Base-by-base conservation (phyloP, 495 filamentous ascomycete genomes). In the Evernia prunastri region DNA sequence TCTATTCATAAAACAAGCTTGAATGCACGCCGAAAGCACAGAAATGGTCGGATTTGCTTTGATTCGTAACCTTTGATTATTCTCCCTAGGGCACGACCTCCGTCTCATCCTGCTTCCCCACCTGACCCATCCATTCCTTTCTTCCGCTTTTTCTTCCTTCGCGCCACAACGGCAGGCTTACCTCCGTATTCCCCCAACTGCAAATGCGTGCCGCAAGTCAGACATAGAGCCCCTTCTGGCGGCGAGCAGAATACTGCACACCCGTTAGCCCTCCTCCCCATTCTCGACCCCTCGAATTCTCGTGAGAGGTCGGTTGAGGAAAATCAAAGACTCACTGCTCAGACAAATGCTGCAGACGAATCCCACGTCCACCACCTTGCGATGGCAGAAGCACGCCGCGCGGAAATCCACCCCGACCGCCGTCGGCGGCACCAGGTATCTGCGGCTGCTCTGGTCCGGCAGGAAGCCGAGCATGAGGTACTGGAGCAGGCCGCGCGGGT, bases 381-480 rank as follows among this genome's bases (percentile, higher is more conserved):
- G 81, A 75, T 98, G 94, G 73, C 94, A 98, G 74, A 98, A 98
- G 75, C 94, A 98, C 18, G 94, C 94, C 9, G 94, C 93, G 13
- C 95, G 82, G 73, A 98, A 98, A 79, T 98, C 95, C 43, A 98
- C 94, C 54, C 87, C 83, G 37, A 89, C 88, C n/a, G 89, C 85
- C 17, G 86, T 89, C 0, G 94, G 94, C 20, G 87, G 76, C 12
- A 95, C 80, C 40, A 97, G 72, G 60, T 84, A 78, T 42, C 75
- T 72, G 4, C 90, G 81, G 39, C 84, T 85, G 8, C 82, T 81
- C 66, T 87, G 85, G 71, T 94, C 89, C 4, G 90, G 83, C 33
- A 96, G 78, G 68, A 95, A 96, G n/a, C 86, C 92, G 81, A 95
- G 91, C 90, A 97, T 95, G 23, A 98, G 79, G 68, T 96, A 96